Evolutionary conservation across 2,329 filamentous ascomycete species (phyloP).

Genomic region (Fusarium sp.): DNA sequence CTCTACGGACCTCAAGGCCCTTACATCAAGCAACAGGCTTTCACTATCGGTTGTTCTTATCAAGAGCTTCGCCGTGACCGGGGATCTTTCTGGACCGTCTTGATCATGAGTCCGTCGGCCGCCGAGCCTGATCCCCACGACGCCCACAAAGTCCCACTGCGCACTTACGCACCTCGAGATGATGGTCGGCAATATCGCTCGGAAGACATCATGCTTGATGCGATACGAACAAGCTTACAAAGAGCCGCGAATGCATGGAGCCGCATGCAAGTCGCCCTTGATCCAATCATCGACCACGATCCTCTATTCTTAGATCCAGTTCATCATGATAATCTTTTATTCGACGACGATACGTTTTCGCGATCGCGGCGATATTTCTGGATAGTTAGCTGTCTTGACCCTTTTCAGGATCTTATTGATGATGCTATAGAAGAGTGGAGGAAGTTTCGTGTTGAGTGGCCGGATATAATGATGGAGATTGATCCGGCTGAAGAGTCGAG

Average conservation of each 20-base stretch:
- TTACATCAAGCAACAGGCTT: conserved; percentile 3
- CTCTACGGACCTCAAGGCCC: not conserved
- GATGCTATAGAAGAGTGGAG: conserved; percentile 12
- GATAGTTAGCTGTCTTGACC: conserved; percentile 8
- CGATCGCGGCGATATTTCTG: conserved; percentile 8
- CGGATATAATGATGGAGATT: not conserved
- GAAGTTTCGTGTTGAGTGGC: not conserved
- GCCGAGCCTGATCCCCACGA: conserved; percentile 1
- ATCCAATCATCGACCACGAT: not conserved
- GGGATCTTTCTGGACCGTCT: conserved; percentile 1
- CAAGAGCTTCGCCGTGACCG: not conserved
- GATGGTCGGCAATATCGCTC: not conserved
- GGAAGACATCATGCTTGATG: conserved; percentile 2
- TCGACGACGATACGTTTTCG: conserved; percentile 12
- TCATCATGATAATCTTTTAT: conserved; percentile 7
- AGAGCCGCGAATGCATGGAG: not conserved
- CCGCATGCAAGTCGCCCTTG: conserved; percentile 3
- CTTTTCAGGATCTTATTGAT: conserved; percentile 3
- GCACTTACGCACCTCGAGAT: not conserved
- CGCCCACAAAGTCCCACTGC: not conserved
- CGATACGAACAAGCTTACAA: not conserved
- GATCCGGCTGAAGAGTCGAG: not conserved
- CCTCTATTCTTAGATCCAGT: conserved; percentile 6
- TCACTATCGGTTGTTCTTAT: not conserved
- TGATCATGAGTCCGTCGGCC: not conserved